Conservation (phyloP, 2,329 filamentous ascomycete species). For the Epichloe typhina region DNA sequence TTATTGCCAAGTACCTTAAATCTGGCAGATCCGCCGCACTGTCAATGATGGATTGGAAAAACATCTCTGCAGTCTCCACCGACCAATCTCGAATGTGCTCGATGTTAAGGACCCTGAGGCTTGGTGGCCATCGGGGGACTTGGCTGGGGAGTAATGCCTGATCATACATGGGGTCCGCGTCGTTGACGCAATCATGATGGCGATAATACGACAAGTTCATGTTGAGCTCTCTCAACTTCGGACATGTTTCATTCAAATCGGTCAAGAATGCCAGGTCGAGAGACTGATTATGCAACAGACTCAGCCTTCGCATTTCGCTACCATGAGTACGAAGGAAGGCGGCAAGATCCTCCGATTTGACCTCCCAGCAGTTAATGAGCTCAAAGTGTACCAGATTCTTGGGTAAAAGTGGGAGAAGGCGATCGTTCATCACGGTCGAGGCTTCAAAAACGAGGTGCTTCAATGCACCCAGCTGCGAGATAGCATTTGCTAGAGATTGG, state of each 20-base stretch:
- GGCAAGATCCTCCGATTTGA: slow-evolving; percentile 53
- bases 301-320: slow-evolving; percentile 49
- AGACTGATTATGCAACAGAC: slow-evolving; percentile 65
- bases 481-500: slow-evolving; percentile 20
- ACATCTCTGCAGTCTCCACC: slow-evolving; percentile 54
- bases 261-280: slow-evolving; percentile 65
- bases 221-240: slow-evolving; percentile 53
- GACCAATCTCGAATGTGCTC: slow-evolving; percentile 66
- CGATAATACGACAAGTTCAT: slow-evolving; percentile 74
- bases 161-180: slow-evolving; percentile 64
- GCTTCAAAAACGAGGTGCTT: slow-evolving; percentile 60
- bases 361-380: slow-evolving; percentile 65
- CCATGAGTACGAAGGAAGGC: slow-evolving; percentile 57
- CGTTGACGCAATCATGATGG: slow-evolving; percentile 51
- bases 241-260: slow-evolving; percentile 52
- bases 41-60: slow-evolving; percentile 68
- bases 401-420: slow-evolving; percentile 57
- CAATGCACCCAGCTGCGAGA: slow-evolving; percentile 43
- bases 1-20: slow-evolving; percentile 59
- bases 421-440: slow-evolving; percentile 56
- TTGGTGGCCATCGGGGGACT: slow-evolving; percentile 64
- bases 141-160: slow-evolving; percentile 50
- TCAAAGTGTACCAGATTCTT: slow-evolving; percentile 52
- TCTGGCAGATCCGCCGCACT: slow-evolving; percentile 51
- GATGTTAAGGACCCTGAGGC: slow-evolving; percentile 59